phyloP scores from a whole-genome alignment of 257 asterid genomes.

The Linderniella brevidens region DNA sequence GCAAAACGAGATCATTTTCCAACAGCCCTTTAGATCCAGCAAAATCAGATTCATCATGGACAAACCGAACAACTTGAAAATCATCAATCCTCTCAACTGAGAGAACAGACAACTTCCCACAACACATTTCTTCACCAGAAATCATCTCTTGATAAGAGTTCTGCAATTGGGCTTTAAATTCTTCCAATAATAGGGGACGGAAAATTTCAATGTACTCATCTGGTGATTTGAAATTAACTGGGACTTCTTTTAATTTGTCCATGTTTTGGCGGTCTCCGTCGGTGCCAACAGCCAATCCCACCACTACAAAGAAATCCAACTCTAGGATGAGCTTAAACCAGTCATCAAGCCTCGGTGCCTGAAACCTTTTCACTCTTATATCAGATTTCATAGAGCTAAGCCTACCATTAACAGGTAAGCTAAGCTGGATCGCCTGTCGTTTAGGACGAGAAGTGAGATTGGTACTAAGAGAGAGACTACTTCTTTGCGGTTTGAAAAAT shows the following conservation, averaged over 20 bases:
- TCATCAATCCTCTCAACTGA: constrained; percentile 89
- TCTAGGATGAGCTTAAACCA: constrained; percentile 76
- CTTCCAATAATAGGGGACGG: constrained; percentile 81
- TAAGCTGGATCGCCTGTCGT: constrained; percentile 79
- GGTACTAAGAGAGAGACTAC: constrained; percentile 24
- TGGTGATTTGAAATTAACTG: constrained; percentile 68
- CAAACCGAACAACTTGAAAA: constrained; percentile 83
- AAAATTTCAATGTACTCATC: constrained; percentile 76
- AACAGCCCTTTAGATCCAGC: constrained; percentile 39
- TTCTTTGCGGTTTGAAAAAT: constrained; percentile 55
- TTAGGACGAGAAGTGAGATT: constrained; percentile 46
- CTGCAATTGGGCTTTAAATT: constrained; percentile 82
- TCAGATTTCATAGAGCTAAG: constrained; percentile 33
- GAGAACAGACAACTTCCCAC: constrained; percentile 69
- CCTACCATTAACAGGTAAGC: constrained; percentile 38
- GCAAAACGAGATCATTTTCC: constrained; percentile 82
- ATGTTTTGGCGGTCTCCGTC: constrained; percentile 23
- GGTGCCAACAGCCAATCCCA: constrained; percentile 53
- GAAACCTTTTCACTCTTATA: constrained; percentile 55
- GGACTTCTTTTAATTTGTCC: constrained; percentile 67
- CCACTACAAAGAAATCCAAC: constrained; percentile 64
- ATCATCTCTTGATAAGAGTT: constrained; percentile 75
- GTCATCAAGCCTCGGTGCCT: constrained; percentile 75
- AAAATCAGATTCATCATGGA: constrained; percentile 44
- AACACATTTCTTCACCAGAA: constrained; percentile 47